phyloP scores from a whole-genome alignment of 768 basidiomycete species.

The Boletus barrowsii region DNA sequence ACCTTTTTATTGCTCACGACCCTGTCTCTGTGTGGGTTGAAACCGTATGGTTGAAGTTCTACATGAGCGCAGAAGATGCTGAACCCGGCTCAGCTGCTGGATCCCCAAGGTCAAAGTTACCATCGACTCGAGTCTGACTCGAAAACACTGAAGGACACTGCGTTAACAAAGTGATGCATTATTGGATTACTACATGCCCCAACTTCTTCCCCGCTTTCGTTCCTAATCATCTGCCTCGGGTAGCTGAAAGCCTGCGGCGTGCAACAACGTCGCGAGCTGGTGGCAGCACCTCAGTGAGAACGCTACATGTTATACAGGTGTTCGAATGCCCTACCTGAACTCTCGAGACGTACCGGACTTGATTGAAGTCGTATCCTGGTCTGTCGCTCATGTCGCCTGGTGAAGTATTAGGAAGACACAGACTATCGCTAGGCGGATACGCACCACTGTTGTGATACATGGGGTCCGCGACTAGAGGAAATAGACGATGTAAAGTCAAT shows the following conservation, averaged over 20 bases:
- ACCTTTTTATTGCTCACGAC: too few species aligned
- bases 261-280: slow-evolving; percentile 68
- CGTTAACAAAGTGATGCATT: too few species aligned
- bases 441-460: slow-evolving; percentile 85
- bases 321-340: slow-evolving; percentile 58
- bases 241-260: slow-evolving; percentile 60
- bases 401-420: not conserved
- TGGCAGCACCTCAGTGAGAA: not conserved
- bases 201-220: too few species aligned
- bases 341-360: slow-evolving; percentile 80
- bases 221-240: slow-evolving; percentile 6
- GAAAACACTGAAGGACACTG: too few species aligned
- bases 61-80: too few species aligned
- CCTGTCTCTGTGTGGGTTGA: too few species aligned
- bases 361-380: slow-evolving; percentile 78
- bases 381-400: slow-evolving; percentile 76
- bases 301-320: not conserved
- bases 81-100: too few species aligned
- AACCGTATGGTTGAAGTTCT: too few species aligned
- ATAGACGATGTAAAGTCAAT: not conserved
- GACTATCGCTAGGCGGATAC: slow-evolving; percentile 11
- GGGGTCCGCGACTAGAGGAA: slow-evolving; percentile 67
- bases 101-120: too few species aligned
- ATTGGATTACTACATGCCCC: too few species aligned
- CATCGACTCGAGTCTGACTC: too few species aligned